A percentile compares a stretch with the other conserved stretches of the same genome.
phyloP scores from a whole-genome alignment of 352 stramenopile genomes.

The Pythium dissimile region DNA sequence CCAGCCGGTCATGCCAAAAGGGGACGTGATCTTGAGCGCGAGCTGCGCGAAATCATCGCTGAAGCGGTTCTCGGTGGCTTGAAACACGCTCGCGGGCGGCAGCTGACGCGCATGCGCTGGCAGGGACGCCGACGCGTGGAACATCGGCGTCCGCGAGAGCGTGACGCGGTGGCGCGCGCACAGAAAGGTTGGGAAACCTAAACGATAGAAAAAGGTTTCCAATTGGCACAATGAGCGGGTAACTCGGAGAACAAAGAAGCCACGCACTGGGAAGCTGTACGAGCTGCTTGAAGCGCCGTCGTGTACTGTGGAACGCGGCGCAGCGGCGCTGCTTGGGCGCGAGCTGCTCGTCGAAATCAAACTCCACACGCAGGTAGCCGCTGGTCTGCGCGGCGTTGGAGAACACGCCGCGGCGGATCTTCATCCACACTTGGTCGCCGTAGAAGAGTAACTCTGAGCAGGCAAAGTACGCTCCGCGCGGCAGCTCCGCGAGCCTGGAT shows the following conservation, averaged over 20 bases:
- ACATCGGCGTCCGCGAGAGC: slow-evolving; percentile 49
- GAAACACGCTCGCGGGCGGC: slow-evolving; percentile 62
- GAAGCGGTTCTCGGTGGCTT: slow-evolving; percentile 62
- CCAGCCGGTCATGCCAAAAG: slow-evolving; percentile 61
- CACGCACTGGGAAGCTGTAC: slow-evolving; percentile 50
- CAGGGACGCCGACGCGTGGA: slow-evolving; percentile 28
- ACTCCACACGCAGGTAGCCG: slow-evolving; percentile 65
- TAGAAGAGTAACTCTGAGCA: slow-evolving; percentile 51
- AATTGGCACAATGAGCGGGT: too few relatives aligned
- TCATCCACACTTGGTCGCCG: slow-evolving; percentile 66
- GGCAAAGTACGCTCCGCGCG: slow-evolving; percentile 62
- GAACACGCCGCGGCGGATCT: slow-evolving; percentile 73
- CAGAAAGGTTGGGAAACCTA: slow-evolving; percentile 63
- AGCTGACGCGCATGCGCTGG: slow-evolving; percentile 34
- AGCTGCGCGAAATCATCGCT: slow-evolving; percentile 71
- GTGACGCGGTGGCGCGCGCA: slow-evolving; percentile 46
- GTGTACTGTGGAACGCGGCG: slow-evolving; percentile 13
- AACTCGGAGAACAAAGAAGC: not conserved
- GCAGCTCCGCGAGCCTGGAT: slow-evolving; percentile 46
- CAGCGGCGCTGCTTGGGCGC: slow-evolving; percentile 20
- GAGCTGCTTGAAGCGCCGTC: slow-evolving; percentile 46
- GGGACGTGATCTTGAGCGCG: slow-evolving; percentile 60
- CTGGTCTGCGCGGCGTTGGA: slow-evolving; percentile 61
- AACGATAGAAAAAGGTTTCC: not conserved
- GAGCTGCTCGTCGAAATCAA: slow-evolving; percentile 34